Conservation (phyloP, 305 asterid genomes). For the Fraxinus platypoda region DNA sequence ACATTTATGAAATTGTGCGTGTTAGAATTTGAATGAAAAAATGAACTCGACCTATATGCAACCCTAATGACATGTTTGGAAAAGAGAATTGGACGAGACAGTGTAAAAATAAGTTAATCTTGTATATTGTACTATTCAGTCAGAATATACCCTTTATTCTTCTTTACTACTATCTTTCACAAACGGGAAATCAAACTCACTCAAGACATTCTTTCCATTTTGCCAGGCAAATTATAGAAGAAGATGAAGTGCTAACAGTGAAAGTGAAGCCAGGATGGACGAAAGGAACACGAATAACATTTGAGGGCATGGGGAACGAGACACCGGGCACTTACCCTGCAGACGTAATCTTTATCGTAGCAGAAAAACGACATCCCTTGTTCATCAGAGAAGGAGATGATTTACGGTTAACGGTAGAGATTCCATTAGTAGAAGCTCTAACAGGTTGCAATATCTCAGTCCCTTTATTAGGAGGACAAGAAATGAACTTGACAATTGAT, state of each 20-base stretch:
- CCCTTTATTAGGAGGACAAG: constrained; percentile 57
- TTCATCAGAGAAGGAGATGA: constrained; percentile 65
- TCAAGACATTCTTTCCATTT: background rate
- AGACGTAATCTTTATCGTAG: constrained; percentile 49
- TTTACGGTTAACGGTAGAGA: constrained; percentile 44
- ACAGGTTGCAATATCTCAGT: constrained; percentile 52
- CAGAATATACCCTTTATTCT: background rate
- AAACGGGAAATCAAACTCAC: background rate
- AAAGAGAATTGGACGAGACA: background rate
- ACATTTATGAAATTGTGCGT: background rate
- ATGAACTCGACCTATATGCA: background rate
- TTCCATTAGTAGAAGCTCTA: constrained; percentile 63
- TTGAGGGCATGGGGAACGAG: constrained; percentile 68
- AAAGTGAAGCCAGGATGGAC: constrained; percentile 80
- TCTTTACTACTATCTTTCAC: background rate
- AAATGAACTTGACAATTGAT: constrained; percentile 40
- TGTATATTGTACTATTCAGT: background rate
- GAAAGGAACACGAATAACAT: constrained; percentile 63
- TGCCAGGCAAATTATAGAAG: constrained; percentile 47
- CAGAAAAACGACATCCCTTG: constrained; percentile 50
- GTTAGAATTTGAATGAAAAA: background rate
- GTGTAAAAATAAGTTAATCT: too few species aligned
- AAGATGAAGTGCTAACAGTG: constrained; percentile 56
- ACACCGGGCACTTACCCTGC: constrained; percentile 43
- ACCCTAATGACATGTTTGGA: background rate